Evolutionary conservation across 495 filamentous ascomycete species (phyloP).

Genomic region (Penicillium coffeae): DNA sequence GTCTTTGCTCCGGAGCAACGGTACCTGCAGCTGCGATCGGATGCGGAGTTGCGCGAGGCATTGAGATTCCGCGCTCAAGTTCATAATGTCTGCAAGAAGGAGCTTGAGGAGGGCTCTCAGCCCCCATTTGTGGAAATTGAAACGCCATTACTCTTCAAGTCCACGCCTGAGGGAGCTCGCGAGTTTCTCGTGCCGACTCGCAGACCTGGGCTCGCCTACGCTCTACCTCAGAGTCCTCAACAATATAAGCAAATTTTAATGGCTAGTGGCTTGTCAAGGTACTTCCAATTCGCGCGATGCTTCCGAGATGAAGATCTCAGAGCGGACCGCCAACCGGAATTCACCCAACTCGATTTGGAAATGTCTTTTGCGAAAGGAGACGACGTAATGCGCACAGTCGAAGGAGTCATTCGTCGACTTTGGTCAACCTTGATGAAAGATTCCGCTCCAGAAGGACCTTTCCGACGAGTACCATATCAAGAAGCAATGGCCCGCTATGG

Average conservation of each 20-base stretch:
- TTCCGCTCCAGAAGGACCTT: constrained; percentile 40
- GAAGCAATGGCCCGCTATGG: constrained; percentile 79
- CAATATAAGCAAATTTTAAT: constrained; percentile 99
- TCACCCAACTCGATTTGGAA: constrained; percentile 95
- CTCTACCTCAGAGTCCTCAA: constrained; percentile 92
- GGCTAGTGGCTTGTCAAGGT: constrained; percentile 76
- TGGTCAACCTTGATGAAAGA: constrained; percentile 47
- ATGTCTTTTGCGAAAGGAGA: constrained; percentile 75
- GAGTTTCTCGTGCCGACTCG: constrained; percentile 95
- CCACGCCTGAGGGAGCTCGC: constrained; percentile 90
- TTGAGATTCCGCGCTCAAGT: constrained; percentile 55
- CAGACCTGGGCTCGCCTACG: constrained; percentile 71
- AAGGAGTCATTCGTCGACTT: constrained; percentile 58
- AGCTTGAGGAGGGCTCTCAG: constrained; percentile 38
- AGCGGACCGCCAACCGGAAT: constrained; percentile 93
- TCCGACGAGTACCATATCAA: constrained; percentile 64
- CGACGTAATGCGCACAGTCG: constrained; percentile 68
- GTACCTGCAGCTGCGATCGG: constrained; percentile 80
- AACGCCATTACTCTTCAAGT: constrained; percentile 93
- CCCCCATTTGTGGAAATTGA: constrained; percentile 74
- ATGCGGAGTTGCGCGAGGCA: constrained; percentile 57
- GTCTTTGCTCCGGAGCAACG: constrained; percentile 69
- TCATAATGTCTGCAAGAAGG: constrained; percentile 47
- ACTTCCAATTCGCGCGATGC: constrained; percentile 91
- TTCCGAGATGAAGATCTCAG: constrained; percentile 94